Evolutionary conservation across 257 asterid species (phyloP), one percentile per base, ranked within the genome.

Genomic region (Rubia yunnanensis): DNA sequence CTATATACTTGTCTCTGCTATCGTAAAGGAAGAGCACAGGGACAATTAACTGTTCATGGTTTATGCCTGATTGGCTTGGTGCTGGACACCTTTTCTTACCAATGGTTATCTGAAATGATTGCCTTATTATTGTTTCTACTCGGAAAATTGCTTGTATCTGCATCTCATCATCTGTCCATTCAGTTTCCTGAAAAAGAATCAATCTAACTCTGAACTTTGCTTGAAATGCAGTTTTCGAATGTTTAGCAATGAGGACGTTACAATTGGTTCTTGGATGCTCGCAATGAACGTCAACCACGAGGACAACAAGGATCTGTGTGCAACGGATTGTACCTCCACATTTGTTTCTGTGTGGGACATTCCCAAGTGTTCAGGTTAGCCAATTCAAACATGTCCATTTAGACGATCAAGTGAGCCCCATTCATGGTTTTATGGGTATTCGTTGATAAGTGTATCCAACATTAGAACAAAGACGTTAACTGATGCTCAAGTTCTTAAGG

Each of bases 241-340:
- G 96, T 94, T 94, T 74, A 90, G 95, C 83, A 94, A 94, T 56
- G 99, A 94, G 82, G 99, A 94, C 77, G 99, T 94, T 9, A 94
- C 99, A 15, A 94, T 94, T 71, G 99, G 99, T 67, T 83, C 99
- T 10, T 94, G 99, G 99, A 94, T 94, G 96, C 95, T 94, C 38
- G 97, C 99, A 11, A 94, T 94, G 99, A 94, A 94, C 69, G 97
- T 94, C 58, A 79, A 82, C 65, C 96, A 86, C 48, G 99, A 94
- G 84, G 80, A 86, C 60, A 80, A 84, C 64, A 81, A 84, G 74
- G 69, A 53, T 34, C 87, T 94, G 36, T 94, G 99, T 62, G 81
- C 74, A 70, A 77, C 82, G 7, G 88, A 83, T 64, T 94, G 99
- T 54, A 77, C 91, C 7, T 64, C 91, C 38, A 68, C 86, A 9